Evolutionary conservation across 106 monocot genomes (phyloP), one percentile per base, ranked within the genome.

Genomic region (Dendrobium nobile): DNA sequence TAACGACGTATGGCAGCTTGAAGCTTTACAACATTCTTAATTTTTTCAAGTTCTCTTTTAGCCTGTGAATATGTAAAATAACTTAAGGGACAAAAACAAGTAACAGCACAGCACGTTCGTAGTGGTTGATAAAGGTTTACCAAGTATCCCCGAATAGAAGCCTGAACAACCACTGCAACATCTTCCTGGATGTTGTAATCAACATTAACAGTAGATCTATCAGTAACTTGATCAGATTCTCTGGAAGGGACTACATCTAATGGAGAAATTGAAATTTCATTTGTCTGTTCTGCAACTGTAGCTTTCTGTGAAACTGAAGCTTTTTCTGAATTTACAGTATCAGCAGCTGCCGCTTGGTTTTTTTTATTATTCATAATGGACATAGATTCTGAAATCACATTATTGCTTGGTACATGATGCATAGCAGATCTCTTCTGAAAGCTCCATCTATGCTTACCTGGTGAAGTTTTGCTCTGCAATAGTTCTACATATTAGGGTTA

Each of bases 1-100:
- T 89, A 87, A n/a, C 95, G 86, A 80, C 98, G 94, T 41, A 94
- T 78, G 78, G 68, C 82, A 80, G 95, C 95, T 99, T 99, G 98
- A 81, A 99, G 75, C 82, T 89, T 99, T 73, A 99, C 87, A 80
- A 93, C 78, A 64, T 82, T 87, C 83, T 88, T 85, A 75, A 81
- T n/a, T 73, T 91, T 92, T 26, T 55, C 47, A 9, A 89, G 45
- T 83, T 92, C 89, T 77, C 81, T 87, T 41, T 77, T 84, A 84
- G 87, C 90, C 97, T 98, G 84, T 9, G 58, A 7, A 40, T 37
- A 72, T 67, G 8, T 67, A 33, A 18, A 79, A 54, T 78, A 54
- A 65, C 10, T 58, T 73, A 2, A 41, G 77, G 48, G 31, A 9
- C 31, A 64, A 78, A 7, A 17, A 22, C 0, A 75, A 77, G 44